Evolutionary conservation across 192 early-diverging fungal genomes (phyloP).

Genomic region (Blastocladiella britannica): DNA sequence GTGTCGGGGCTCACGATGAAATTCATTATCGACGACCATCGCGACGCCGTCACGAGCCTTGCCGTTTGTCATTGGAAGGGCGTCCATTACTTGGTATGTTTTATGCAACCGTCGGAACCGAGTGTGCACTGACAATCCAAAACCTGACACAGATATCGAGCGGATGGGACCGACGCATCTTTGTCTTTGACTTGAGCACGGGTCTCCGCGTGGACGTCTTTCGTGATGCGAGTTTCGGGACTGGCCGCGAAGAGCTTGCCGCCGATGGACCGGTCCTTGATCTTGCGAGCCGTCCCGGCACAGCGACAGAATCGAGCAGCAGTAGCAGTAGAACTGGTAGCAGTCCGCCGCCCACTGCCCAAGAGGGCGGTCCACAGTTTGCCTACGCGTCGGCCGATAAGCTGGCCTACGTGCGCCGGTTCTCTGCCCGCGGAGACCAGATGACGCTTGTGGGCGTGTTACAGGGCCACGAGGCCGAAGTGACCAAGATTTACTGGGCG

Average conservation of each 20-base stretch:
- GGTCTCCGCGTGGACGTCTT: constrained; percentile 23
- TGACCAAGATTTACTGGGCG: constrained; percentile 34
- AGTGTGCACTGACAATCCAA: too few species aligned
- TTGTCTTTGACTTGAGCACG: constrained; percentile 22
- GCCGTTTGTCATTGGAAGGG: constrained; percentile 20
- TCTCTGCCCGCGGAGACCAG: constrained; percentile 26
- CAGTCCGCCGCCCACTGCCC: background rate
- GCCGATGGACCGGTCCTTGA: constrained; percentile 35
- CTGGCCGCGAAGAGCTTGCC: too few species aligned
- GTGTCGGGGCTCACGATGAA: constrained; percentile 33
- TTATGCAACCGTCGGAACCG: too few species aligned
- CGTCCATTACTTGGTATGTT: constrained; percentile 24
- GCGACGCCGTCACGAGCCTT: constrained; percentile 25
- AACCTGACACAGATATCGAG: constrained; percentile 26
- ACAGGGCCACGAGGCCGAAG: constrained; percentile 39
- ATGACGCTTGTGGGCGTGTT: constrained; percentile 28
- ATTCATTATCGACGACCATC: constrained; percentile 24
- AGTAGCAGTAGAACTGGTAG: too few species aligned
- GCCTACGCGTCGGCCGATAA: constrained; percentile 29
- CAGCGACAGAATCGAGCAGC: too few species aligned
- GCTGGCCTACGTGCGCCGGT: constrained; percentile 24
- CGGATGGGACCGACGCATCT: constrained; percentile 35
- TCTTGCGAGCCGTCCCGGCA: constrained; percentile 23
- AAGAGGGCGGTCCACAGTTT: constrained; percentile 19
- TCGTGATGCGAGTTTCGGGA: too few species aligned